Conservation (phyloP, 2,329 filamentous ascomycete species). For the Fusarium lateritium region DNA sequence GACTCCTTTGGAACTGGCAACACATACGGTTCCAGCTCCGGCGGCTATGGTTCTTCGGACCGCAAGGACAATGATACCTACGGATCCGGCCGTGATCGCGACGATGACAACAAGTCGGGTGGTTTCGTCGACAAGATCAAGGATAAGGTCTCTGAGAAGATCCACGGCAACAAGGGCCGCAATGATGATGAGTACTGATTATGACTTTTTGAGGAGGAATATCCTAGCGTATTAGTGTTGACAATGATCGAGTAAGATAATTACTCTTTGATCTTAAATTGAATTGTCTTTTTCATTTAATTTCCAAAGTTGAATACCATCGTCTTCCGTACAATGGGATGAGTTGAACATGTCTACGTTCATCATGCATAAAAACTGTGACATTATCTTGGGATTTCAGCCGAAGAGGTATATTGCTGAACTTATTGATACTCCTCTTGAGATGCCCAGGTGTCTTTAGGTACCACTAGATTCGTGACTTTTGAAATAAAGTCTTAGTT, state of each 20-base stretch:
- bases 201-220: neutral
- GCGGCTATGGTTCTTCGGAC: neutral
- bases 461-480: no score
- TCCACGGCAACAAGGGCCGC: conserved; percentile 60
- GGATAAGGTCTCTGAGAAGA: conserved; percentile 68
- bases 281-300: conserved; percentile 4
- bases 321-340: no score
- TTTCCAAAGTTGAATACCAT: neutral
- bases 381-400: no score
- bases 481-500: no score
- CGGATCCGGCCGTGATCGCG: conserved; percentile 22
- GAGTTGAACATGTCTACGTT: no score
- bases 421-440: no score
- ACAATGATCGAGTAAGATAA: conserved; percentile 10
- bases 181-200: conserved; percentile 47
- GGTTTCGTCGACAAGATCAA: conserved; percentile 70
- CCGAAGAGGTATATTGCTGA: no score
- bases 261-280: conserved; percentile 22
- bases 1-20: neutral
- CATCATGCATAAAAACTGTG: neutral
- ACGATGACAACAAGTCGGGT: conserved; percentile 52
- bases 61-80: conserved; percentile 1
- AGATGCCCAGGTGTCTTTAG: no score
- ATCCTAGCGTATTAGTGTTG: conserved; percentile 19
- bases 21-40: neutral